These are phyloP conservation scores for Trichoderma lentiforme DNA, from an alignment of 2,329 filamentous ascomycete genomes.

Conservation along the genomic window DNA sequence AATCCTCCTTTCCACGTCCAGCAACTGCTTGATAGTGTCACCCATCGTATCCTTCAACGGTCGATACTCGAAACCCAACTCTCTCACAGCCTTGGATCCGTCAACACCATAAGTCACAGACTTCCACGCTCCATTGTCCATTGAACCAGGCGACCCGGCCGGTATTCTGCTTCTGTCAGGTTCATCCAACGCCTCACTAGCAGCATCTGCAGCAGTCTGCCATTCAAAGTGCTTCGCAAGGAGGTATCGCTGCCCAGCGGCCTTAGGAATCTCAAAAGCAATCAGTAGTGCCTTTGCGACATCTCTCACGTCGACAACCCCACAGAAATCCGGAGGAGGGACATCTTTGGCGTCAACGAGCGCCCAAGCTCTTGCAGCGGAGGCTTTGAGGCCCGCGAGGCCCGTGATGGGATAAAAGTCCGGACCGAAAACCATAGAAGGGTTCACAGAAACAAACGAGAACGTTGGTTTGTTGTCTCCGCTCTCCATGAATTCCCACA, in stretches of 20 bases:
- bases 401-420: not conserved
- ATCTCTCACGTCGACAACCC: not conserved
- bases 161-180: not conserved
- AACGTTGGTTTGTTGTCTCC: conserved; percentile 22
- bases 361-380: not conserved
- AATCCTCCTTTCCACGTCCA: not conserved
- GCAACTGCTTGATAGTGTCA: not conserved
- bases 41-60: not conserved
- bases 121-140: not conserved
- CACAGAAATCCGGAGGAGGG: not conserved
- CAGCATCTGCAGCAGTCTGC: not conserved
- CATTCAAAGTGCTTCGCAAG: not conserved
- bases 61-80: not conserved
- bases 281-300: not conserved
- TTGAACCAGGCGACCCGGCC: not conserved
- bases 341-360: not conserved
- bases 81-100: not conserved
- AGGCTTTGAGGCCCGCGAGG: not conserved
- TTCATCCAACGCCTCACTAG: not conserved
- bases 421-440: not conserved
- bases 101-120: not conserved
- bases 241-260: not conserved
- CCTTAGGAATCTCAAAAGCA: not conserved
- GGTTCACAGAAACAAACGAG: not conserved
- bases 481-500: conserved; percentile 48